Conservation (phyloP, 305 asterid genomes). For the Rubia peregrina region DNA sequence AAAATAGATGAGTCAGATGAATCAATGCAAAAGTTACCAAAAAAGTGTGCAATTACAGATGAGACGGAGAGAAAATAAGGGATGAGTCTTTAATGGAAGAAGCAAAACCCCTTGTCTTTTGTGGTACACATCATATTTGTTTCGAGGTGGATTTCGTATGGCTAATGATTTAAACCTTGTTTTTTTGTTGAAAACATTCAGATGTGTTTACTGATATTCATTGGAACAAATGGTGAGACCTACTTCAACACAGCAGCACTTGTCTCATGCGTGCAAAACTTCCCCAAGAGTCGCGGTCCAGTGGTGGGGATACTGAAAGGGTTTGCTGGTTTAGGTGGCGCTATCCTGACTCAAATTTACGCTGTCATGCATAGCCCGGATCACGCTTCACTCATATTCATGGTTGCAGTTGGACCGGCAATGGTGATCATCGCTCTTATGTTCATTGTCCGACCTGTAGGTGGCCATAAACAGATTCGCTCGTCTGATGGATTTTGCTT, state of each 20-base stretch:
- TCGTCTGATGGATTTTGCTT: conserved; percentile 36
- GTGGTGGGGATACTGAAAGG: conserved; percentile 50
- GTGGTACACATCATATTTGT: no score
- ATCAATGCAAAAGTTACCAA: neutral
- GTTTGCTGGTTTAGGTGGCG: conserved; percentile 51
- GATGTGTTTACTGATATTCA: conserved; percentile 48
- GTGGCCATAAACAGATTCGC: conserved; percentile 42
- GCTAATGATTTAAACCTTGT: neutral
- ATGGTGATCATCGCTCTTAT: conserved; percentile 38
- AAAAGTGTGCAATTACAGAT: no score
- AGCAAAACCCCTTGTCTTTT: no score
- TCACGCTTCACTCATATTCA: conserved; percentile 46
- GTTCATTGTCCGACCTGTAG: conserved; percentile 42
- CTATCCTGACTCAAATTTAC: conserved; percentile 44
- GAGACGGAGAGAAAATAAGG: no score
- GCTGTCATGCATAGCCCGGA: conserved; percentile 41
- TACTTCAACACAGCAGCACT: conserved; percentile 47
- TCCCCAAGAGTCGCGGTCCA: conserved; percentile 49
- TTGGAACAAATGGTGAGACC: conserved; percentile 55
- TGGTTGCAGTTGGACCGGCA: conserved; percentile 51
- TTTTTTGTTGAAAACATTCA: conserved; percentile 12
- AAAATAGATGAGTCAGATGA: neutral
- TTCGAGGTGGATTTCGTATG: no score
- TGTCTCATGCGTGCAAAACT: conserved; percentile 50
- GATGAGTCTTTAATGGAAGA: no score